Evolutionary conservation across 345 rosid genomes (phyloP).

Genomic region (Sonneratia caseolaris): DNA sequence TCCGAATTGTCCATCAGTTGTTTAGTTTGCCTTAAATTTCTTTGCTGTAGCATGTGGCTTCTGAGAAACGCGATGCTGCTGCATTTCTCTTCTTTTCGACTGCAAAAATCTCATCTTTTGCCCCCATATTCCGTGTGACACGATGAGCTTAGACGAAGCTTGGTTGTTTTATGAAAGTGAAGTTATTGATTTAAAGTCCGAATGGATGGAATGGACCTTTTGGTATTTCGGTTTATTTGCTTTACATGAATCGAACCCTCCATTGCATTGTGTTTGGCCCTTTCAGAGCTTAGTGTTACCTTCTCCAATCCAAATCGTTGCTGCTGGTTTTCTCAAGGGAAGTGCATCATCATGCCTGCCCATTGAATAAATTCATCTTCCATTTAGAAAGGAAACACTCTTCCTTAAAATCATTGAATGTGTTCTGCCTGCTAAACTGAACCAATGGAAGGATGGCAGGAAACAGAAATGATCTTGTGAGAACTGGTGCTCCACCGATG

Average conservation of each 20-base stretch:
- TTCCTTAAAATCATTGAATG: background rate
- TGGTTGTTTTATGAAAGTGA: background rate
- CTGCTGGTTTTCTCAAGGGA: background rate
- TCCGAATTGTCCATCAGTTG: background rate
- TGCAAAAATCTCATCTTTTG: background rate
- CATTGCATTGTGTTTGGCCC: background rate
- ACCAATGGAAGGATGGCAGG: background rate
- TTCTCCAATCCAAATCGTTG: background rate
- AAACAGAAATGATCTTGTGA: background rate
- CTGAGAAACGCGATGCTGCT: background rate
- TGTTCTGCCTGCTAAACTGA: background rate
- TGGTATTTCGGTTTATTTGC: background rate
- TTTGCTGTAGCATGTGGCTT: background rate
- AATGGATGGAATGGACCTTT: background rate
- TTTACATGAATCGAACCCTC: background rate
- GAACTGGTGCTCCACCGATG: background rate
- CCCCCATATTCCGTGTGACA: background rate
- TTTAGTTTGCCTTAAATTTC: background rate
- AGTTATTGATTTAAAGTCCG: background rate
- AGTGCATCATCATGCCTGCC: background rate
- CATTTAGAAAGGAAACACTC: background rate
- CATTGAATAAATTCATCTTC: background rate
- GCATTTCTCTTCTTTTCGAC: background rate
- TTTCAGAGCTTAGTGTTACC: background rate
- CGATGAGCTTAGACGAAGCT: background rate